Conservation (phyloP, 768 basidiomycete species). For the Lactarius hengduanensis region DNA sequence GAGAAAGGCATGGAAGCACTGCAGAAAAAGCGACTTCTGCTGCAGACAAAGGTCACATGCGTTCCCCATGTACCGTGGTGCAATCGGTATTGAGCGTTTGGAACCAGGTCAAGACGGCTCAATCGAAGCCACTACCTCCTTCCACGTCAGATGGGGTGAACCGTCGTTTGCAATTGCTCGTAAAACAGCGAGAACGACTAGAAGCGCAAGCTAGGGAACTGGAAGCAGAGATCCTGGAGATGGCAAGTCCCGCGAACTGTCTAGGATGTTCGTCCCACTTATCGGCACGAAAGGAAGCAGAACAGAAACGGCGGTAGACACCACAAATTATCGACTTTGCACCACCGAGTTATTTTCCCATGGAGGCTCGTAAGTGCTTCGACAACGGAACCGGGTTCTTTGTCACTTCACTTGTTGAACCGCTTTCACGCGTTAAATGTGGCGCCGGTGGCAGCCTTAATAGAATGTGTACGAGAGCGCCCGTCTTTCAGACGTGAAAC, state of each 20-base stretch:
- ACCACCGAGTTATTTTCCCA: not conserved
- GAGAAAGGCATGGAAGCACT: constrained; percentile 64
- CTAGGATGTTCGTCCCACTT: not conserved
- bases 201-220: constrained; percentile 61
- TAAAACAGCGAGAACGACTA: constrained; percentile 63
- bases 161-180: constrained; percentile 60
- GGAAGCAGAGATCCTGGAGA: constrained; percentile 57
- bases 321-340: not conserved
- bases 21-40: constrained; percentile 56
- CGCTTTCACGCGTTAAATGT: not conserved
- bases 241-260: constrained; percentile 41
- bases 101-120: constrained; percentile 51
- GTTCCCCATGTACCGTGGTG: constrained; percentile 4
- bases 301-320: constrained; percentile 25
- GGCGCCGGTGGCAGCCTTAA: not conserved
- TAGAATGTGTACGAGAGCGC: constrained; percentile 28
- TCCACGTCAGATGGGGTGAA: constrained; percentile 51
- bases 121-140: constrained; percentile 42
- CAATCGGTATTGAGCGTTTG: not conserved
- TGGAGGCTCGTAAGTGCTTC: not conserved
- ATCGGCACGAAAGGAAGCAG: constrained; percentile 23
- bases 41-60: constrained; percentile 59
- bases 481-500: constrained; percentile 18
- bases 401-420: not conserved
- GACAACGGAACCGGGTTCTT: not conserved